phyloP scores from a whole-genome alignment of 176 grass and related monocot species.

The Canna indica region DNA sequence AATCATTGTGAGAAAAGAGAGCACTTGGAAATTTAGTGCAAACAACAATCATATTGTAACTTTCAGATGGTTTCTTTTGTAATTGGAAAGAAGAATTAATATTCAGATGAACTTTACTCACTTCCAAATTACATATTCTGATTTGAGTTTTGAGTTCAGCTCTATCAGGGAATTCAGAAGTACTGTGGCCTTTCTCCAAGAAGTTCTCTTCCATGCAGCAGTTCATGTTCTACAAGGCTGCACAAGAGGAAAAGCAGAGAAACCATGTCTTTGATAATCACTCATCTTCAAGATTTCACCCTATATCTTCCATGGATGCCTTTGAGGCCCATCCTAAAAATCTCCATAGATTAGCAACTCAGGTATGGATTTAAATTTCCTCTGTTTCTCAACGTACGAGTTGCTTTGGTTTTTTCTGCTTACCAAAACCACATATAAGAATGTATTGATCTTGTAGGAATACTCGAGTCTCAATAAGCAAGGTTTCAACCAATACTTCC shows the following conservation, averaged over 20 bases:
- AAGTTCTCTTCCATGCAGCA: slow-evolving; percentile 29
- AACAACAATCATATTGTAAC: too few relatives aligned
- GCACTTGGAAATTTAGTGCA: neutral
- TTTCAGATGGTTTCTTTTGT: too few relatives aligned
- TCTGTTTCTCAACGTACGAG: neutral
- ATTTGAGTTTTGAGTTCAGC: slow-evolving; percentile 26
- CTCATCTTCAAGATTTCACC: slow-evolving; percentile 40
- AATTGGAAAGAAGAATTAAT: neutral
- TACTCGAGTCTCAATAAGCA: slow-evolving; percentile 23
- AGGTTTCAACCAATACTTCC: slow-evolving; percentile 16
- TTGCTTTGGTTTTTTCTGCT: slow-evolving; percentile 1
- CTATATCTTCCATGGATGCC: slow-evolving; percentile 11
- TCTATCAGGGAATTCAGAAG: slow-evolving; percentile 28
- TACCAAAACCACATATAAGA: neutral
- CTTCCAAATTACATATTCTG: neutral
- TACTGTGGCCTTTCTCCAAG: slow-evolving; percentile 62
- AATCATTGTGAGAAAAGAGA: neutral
- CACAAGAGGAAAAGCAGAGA: slow-evolving; percentile 33
- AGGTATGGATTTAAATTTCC: slow-evolving; percentile 24
- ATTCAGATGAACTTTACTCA: neutral
- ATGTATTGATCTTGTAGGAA: slow-evolving; percentile 29
- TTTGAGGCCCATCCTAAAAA: slow-evolving; percentile 25
- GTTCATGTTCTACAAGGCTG: slow-evolving; percentile 54
- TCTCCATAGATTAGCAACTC: slow-evolving; percentile 26
- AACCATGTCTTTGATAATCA: slow-evolving; percentile 28